Conservation (phyloP, 1,284 basidiomycete genomes). For the Blastosporella zonata region DNA sequence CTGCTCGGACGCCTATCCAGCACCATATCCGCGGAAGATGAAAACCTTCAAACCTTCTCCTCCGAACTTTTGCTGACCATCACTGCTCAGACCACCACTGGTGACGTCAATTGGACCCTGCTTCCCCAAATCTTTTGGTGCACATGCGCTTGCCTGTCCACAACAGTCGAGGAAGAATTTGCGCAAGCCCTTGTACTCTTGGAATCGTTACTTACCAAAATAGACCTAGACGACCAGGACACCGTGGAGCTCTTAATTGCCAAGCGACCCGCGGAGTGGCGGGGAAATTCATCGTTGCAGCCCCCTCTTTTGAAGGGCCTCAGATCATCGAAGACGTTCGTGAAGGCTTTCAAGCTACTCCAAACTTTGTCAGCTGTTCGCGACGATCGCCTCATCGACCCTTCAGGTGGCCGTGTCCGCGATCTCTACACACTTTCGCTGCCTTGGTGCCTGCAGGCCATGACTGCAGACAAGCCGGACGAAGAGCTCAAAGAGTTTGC, state of each 20-base stretch:
- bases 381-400: conserved; percentile 71
- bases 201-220: conserved; percentile 64
- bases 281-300: conserved; percentile 66
- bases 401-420: conserved; percentile 69
- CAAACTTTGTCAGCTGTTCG: conserved; percentile 62
- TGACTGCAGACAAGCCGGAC: conserved; percentile 64
- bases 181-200: conserved; percentile 68
- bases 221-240: conserved; percentile 71
- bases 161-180: conserved; percentile 84
- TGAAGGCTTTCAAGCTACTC: conserved; percentile 69
- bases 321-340: conserved; percentile 73
- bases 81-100: conserved; percentile 59
- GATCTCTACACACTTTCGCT: conserved; percentile 82
- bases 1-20: conserved; percentile 84
- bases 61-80: conserved; percentile 83
- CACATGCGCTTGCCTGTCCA: conserved; percentile 77
- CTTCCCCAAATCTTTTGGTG: conserved; percentile 91
- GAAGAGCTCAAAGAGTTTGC: conserved; percentile 70
- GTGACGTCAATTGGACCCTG: conserved; percentile 57
- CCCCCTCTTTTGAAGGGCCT: conserved; percentile 77
- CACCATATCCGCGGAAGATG: conserved; percentile 76
- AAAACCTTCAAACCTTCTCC: conserved; percentile 80
- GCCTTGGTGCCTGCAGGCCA: conserved; percentile 88
- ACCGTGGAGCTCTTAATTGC: conserved; percentile 64
- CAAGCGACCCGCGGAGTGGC: conserved; percentile 76